A percentile compares a stretch with the other conserved stretches of the same genome.
Conservation (phyloP, 169 alveolate species). For the Plasmodium gallinaceum region DNA sequence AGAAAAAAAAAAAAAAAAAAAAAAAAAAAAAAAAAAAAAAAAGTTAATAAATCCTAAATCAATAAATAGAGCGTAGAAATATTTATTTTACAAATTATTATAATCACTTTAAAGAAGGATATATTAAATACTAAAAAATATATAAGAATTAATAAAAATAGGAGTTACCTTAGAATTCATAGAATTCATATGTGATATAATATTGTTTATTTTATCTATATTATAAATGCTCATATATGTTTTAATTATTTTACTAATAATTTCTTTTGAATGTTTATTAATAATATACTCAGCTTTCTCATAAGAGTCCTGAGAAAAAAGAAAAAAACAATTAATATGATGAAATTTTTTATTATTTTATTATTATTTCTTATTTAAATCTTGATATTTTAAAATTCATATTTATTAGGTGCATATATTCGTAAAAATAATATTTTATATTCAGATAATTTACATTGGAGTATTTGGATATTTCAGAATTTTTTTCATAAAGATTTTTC, state of each 20-base stretch:
- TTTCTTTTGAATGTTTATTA: slow-evolving; percentile 74
- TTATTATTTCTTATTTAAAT: not conserved
- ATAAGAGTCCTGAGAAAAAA: slow-evolving; percentile 37
- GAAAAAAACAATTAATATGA: not conserved
- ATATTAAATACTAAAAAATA: too few species aligned
- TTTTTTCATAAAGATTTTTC: slow-evolving; percentile 17
- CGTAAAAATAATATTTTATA: not conserved
- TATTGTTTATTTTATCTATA: slow-evolving; percentile 49
- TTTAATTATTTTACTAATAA: slow-evolving; percentile 63
- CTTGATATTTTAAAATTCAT: too few species aligned
- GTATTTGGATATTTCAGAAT: slow-evolving; percentile 31
- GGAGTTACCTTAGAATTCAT: slow-evolving; percentile 50
- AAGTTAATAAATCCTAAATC: not conserved
- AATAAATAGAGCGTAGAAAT: not conserved
- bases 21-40: not conserved
- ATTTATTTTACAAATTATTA: too few species aligned
- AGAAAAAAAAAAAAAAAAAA: not conserved
- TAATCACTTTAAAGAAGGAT: too few species aligned
- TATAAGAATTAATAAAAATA: not conserved
- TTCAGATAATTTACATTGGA: slow-evolving; percentile 26
- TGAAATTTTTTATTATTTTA: not conserved
- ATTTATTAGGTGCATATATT: not conserved
- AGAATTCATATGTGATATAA: slow-evolving; percentile 69
- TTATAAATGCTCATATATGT: slow-evolving; percentile 67
- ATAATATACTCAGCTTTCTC: slow-evolving; percentile 72